phyloP scores from a whole-genome alignment of 805 yeast genomes.

The Lipomyces anomalus region DNA sequence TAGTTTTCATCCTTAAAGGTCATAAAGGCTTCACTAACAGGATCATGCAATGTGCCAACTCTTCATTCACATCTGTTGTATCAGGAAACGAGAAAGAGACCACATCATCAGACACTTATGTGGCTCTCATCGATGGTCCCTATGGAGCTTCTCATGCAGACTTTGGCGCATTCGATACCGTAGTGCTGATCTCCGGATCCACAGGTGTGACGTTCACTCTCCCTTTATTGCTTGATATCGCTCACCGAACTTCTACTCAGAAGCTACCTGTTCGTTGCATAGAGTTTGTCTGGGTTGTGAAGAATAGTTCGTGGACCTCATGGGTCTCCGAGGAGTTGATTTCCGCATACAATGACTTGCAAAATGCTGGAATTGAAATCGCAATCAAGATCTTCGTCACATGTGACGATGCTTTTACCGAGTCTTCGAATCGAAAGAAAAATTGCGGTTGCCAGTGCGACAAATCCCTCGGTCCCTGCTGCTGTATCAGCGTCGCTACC shows the following conservation, averaged over 20 bases:
- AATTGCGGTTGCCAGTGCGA: no score
- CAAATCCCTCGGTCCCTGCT: no score
- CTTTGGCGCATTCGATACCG: constrained; percentile 39
- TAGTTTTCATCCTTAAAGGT: constrained; percentile 38
- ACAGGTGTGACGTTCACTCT: constrained; percentile 44
- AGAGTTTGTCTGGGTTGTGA: constrained; percentile 7
- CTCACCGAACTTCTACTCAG: neutral
- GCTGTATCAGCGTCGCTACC: no score
- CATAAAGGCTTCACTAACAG: constrained; percentile 39
- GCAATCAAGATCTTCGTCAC: constrained; percentile 2
- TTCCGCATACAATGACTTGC: neutral
- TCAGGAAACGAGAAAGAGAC: neutral
- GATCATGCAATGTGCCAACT: constrained; percentile 7
- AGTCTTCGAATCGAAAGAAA: no score
- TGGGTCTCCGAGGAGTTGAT: constrained; percentile 7
- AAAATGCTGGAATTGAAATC: neutral
- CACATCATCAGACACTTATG: constrained; percentile 3
- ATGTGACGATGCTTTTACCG: neutral
- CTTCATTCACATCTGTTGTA: constrained; percentile 14
- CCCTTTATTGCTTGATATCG: constrained; percentile 31
- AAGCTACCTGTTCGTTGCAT: constrained; percentile 1
- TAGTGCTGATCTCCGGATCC: constrained; percentile 40
- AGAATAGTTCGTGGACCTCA: neutral
- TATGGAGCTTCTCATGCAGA: constrained; percentile 43
- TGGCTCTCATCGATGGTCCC: constrained; percentile 44